Evolutionary conservation across 2,329 filamentous ascomycete species (phyloP).

Genomic region (Xylariales sp.): DNA sequence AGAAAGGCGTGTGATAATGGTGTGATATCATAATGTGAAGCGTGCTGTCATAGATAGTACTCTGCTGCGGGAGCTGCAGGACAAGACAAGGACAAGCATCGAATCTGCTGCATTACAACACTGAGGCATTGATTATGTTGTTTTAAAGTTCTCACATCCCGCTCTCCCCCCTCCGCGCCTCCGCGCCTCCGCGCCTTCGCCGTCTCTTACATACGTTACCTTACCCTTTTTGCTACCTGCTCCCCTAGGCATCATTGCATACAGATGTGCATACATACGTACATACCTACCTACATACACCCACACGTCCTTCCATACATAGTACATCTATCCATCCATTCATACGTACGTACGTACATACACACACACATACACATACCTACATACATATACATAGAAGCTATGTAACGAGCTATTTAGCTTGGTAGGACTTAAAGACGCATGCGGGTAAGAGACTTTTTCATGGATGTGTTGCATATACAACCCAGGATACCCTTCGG

Average conservation of each 20-base stretch:
- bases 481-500: not conserved
- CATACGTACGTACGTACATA: not conserved
- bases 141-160: conserved; percentile 25
- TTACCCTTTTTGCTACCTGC: conserved; percentile 29
- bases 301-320: not conserved
- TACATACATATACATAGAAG: conserved; percentile 2
- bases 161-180: not conserved
- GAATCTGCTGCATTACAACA: conserved; percentile 13
- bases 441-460: not conserved
- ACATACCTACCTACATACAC: not conserved
- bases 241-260: conserved; percentile 26
- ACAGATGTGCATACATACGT: not conserved
- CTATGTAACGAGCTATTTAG: not conserved
- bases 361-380: conserved; percentile 4
- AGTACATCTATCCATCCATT: not conserved
- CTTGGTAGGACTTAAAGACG: not conserved
- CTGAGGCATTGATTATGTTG: conserved; percentile 2
- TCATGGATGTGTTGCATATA: conserved; percentile 21
- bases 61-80: conserved; percentile 18
- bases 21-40: conserved; percentile 24
- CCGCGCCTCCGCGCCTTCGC: not conserved
- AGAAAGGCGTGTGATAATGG: not conserved
- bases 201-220: conserved; percentile 21
- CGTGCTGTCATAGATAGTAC: conserved; percentile 17
- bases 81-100: conserved; percentile 12